Percentiles rank a stretch among this genome's conserved stretches.
phyloP scores from a whole-genome alignment of 2,329 filamentous ascomycete species.

The Rutstroemia sp. region DNA sequence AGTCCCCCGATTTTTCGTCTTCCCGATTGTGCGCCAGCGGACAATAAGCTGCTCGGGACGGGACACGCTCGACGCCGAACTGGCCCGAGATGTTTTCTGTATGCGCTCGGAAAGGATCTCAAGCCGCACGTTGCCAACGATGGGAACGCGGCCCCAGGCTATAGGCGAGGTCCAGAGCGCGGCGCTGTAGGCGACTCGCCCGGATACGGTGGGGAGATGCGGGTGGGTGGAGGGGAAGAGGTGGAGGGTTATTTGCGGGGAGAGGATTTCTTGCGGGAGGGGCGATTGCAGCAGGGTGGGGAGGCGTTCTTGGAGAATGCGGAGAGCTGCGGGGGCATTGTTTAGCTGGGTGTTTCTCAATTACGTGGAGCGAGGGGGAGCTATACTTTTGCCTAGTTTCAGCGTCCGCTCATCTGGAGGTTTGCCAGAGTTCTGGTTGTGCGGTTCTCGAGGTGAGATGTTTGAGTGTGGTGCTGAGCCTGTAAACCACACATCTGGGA shows the following conservation, averaged over 20 bases:
- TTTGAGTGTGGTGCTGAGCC: conserved; percentile 26
- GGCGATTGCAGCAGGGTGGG: conserved; percentile 60
- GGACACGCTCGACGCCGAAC: not conserved
- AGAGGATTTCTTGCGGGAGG: conserved; percentile 67
- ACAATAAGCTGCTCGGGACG: conserved; percentile 78
- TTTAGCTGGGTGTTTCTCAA: not conserved
- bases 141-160: conserved; percentile 87
- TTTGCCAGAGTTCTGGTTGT: conserved; percentile 22
- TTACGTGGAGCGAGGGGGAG: not conserved
- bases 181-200: conserved; percentile 82
- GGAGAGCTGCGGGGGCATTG: conserved; percentile 41
- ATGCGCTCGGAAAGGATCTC: conserved; percentile 88
- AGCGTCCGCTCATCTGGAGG: conserved; percentile 49
- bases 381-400: conserved; percentile 38
- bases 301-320: conserved; percentile 58
- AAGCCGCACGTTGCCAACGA: conserved; percentile 83
- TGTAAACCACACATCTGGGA: conserved; percentile 39
- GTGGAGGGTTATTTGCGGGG: conserved; percentile 63
- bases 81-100: conserved; percentile 26
- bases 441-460: conserved; percentile 4
- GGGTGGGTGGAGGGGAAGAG: conserved; percentile 73
- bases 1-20: conserved; percentile 35
- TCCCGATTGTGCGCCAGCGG: conserved; percentile 69
- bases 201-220: conserved; percentile 85
- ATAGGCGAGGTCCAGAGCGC: conserved; percentile 94